A percentile compares a stretch with the other conserved stretches of the same genome.
These are phyloP conservation scores for Magnolia officinalis DNA, from an alignment of 164 flowering plant genomes.

Conservation along the genomic window DNA sequence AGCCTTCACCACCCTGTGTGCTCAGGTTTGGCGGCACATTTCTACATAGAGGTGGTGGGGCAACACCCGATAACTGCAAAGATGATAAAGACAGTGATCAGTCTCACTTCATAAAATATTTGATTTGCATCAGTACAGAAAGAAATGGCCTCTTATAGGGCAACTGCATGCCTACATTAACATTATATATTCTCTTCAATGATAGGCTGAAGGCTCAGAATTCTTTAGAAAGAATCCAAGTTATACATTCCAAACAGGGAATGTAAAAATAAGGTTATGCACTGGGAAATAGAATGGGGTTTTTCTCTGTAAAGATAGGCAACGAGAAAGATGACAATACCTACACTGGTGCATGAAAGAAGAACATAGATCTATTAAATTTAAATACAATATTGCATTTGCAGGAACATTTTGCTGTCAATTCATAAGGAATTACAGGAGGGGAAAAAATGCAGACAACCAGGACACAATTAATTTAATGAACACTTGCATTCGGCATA, in stretches of 20 bases:
- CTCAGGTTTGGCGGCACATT: slow-evolving; percentile 50
- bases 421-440: too few relatives aligned
- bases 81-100: slow-evolving; percentile 6
- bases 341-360: too few relatives aligned
- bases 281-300: neutral
- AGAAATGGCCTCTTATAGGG: neutral
- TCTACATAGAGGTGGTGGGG: slow-evolving; percentile 85
- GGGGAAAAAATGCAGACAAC: too few relatives aligned
- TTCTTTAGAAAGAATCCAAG: neutral
- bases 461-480: too few relatives aligned
- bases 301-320: too few relatives aligned
- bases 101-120: neutral
- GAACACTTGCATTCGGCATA: too few relatives aligned
- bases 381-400: too few relatives aligned
- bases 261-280: neutral
- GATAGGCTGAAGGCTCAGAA: neutral
- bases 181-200: neutral
- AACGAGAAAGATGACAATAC: too few relatives aligned
- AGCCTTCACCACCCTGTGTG: slow-evolving; percentile 42
- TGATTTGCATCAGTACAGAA: neutral
- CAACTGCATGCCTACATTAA: neutral
- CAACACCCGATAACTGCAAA: slow-evolving; percentile 70
- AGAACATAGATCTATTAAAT: too few relatives aligned
- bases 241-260: neutral
- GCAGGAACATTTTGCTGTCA: too few relatives aligned